A percentile compares a stretch with the other conserved stretches of the same genome.
Conservation (phyloP, 352 stramenopile species). For the Pythium myriotylum region DNA sequence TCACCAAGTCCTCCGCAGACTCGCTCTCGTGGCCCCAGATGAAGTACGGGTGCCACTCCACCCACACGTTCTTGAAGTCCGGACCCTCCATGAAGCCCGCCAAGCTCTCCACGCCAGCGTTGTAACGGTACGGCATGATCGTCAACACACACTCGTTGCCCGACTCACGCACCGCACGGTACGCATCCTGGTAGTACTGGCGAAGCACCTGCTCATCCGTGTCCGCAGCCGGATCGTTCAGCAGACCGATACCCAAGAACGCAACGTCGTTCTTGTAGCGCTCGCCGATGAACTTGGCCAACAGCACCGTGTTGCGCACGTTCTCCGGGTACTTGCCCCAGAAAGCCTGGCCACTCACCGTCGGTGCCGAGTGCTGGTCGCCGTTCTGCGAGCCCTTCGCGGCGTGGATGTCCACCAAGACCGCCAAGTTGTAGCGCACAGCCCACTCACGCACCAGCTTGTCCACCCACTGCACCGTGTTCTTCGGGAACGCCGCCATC, state of each 20-base stretch:
- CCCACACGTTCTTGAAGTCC: constrained; percentile 23
- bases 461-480: constrained; percentile 33
- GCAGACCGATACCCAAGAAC: constrained; percentile 35
- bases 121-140: constrained; percentile 21
- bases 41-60: constrained; percentile 33
- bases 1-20: constrained; percentile 16
- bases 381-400: constrained; percentile 75
- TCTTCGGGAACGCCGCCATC: constrained; percentile 8
- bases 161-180: constrained; percentile 18
- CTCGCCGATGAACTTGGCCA: constrained; percentile 28
- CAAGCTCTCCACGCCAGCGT: constrained; percentile 3
- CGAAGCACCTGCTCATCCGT: constrained; percentile 23
- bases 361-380: constrained; percentile 53
- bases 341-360: constrained; percentile 4
- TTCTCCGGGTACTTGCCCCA: constrained; percentile 25
- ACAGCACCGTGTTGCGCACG: constrained; percentile 26
- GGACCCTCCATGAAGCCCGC: constrained; percentile 20
- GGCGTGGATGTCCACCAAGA: constrained; percentile 46
- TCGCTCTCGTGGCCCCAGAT: constrained; percentile 25
- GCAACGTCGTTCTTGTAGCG: constrained; percentile 31
- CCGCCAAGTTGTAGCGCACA: constrained; percentile 34
- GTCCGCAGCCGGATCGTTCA: constrained; percentile 31
- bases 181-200: constrained; percentile 32
- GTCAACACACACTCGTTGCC: constrained; percentile 29
- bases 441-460: constrained; percentile 35